Base-by-base conservation (phyloP, 1,284 basidiomycete species). In the Rhodotorula sp. region DNA sequence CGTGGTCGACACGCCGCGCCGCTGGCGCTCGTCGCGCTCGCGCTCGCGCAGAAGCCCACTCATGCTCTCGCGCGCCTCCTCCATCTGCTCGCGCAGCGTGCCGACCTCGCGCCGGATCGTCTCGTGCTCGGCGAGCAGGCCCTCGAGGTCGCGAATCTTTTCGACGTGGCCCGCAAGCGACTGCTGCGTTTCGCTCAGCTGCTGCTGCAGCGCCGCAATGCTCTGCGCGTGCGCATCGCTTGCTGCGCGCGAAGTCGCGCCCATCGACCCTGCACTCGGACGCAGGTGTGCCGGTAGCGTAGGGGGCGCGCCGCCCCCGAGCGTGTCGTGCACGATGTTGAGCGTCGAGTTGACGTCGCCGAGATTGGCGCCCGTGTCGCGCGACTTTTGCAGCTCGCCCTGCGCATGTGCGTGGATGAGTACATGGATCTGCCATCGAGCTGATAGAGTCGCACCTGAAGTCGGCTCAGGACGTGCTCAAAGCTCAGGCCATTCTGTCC, bases 341-440 rank as follows among this genome's bases (percentile, higher is more conserved):
- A 99, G 93, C 2, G 91, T 86, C n/a, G 86, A 86, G 27, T 88
- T 90, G 53, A 99, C 84, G 0, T 87, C 87, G 77, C 89, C 88
- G 8, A 99, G 85, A 80, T 99, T 95, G 2, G 88, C 86, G n/a
- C 92, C 91, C 0, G 93, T 96, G 79, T 98, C 94, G 25, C 93
- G 88, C 79, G 92, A 95, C 83, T 95, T 96, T 82, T 91, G 90
- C 49, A 99, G 87, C 80, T 98, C 95, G 75, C 88, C 89, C 83
- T 98, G 90, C 4, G 91, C 82, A 14, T 2, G 25, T 19, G 4
- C n/a, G 21, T 27, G 27, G 2, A n/a, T 23, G 13, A 45, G 34
- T 16, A 49, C 0, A 49, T 25, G n/a, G 14, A 61, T 14, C 5
- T 19, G 23, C 7, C 7, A 19, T 21, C n/a, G n/a, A n/a, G n/a